These are phyloP conservation scores for Euptelea pleiosperma DNA, from an alignment of 164 flowering plant genomes.

Conservation along the genomic window DNA sequence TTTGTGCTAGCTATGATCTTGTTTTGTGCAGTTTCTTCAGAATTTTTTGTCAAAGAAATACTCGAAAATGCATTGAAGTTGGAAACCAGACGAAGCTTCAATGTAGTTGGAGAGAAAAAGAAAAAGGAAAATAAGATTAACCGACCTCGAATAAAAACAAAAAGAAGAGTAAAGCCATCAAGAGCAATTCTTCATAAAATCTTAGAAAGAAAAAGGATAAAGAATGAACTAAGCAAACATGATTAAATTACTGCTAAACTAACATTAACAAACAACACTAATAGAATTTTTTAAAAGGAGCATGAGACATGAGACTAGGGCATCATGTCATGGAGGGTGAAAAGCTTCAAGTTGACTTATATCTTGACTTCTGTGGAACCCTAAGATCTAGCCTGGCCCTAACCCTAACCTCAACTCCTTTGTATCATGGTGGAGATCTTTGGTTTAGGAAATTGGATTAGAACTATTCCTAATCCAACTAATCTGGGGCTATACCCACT, in stretches of 20 bases:
- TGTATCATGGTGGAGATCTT: no score
- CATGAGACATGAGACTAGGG: constrained; percentile 5
- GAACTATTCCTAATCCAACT: no score
- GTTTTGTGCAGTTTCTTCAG: not conserved
- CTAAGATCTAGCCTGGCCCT: constrained; percentile 1
- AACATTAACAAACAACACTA: no score
- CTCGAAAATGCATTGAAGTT: not conserved
- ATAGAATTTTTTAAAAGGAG: not conserved
- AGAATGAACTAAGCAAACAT: no score
- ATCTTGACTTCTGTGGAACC: constrained; percentile 4
- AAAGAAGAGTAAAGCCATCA: not conserved
- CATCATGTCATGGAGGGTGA: constrained; percentile 4
- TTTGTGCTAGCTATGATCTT: constrained; percentile 3
- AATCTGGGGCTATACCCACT: not conserved
- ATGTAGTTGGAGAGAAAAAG: not conserved
- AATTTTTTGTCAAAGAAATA: not conserved
- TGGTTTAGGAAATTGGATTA: no score
- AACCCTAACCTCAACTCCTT: not conserved
- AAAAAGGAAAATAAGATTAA: no score
- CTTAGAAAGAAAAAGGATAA: no score
- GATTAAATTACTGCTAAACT: no score
- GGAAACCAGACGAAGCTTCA: no score
- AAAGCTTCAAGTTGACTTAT: constrained; percentile 9
- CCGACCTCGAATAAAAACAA: not conserved
- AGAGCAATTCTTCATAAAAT: no score